phyloP scores from a whole-genome alignment of 139 green algal species.

The Axilococcus clingmanii region DNA sequence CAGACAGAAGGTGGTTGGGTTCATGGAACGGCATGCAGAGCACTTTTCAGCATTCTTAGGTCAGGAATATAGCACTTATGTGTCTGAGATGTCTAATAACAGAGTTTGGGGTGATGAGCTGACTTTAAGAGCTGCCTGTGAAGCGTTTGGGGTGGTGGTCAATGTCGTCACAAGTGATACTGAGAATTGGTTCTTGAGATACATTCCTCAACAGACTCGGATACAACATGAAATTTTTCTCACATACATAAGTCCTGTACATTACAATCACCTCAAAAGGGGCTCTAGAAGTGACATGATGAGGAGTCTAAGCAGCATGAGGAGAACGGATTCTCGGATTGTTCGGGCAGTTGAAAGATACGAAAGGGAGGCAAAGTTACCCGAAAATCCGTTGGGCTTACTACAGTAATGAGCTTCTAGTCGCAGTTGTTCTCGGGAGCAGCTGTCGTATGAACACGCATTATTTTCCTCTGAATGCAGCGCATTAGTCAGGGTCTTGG shows the following conservation, averaged over 20 bases:
- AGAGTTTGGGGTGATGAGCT: conserved; percentile 69
- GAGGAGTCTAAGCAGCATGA: neutral
- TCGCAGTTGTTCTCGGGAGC: no score
- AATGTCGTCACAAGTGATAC: conserved; percentile 47
- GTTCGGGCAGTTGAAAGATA: neutral
- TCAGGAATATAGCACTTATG: conserved; percentile 28
- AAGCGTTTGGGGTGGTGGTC: conserved; percentile 41
- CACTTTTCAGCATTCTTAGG: conserved; percentile 44
- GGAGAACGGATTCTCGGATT: neutral
- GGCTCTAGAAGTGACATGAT: neutral
- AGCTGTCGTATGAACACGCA: no score
- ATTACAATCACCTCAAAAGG: conserved; percentile 59
- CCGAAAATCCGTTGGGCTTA: neutral
- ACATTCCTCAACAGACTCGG: conserved; percentile 20
- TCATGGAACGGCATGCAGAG: conserved; percentile 30
- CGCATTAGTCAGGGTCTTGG: no score
- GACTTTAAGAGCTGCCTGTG: conserved; percentile 50
- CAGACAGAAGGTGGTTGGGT: conserved; percentile 25
- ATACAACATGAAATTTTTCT: conserved; percentile 50
- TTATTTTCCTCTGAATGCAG: no score
- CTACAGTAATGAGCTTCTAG: neutral
- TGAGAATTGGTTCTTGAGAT: conserved; percentile 52
- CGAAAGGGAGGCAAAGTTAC: neutral
- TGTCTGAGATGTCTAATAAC: conserved; percentile 28
- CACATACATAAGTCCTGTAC: conserved; percentile 51